Evolutionary conservation across 164 flowering plant genomes (phyloP).

Genomic region (Stephania japonica): DNA sequence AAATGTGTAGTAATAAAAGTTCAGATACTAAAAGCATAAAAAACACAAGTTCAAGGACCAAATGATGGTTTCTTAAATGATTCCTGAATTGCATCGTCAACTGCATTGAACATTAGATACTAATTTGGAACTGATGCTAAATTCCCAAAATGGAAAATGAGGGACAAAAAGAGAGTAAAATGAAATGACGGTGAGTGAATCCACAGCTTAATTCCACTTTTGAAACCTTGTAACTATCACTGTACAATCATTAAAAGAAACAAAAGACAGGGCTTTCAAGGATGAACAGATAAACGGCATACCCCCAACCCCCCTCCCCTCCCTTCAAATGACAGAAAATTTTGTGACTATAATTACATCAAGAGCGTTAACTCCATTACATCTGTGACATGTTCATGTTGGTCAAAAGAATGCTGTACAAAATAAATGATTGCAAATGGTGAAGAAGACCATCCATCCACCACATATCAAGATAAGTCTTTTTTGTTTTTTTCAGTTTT

Average conservation of each 20-base stretch:
- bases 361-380: neutral
- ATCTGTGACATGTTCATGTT: conserved; percentile 1
- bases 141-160: too few relatives aligned
- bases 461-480: neutral
- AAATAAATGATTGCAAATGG: conserved; percentile 28
- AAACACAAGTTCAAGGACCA: too few relatives aligned
- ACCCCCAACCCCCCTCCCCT: too few relatives aligned
- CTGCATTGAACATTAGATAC: too few relatives aligned
- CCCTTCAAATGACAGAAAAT: neutral
- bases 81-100: too few relatives aligned
- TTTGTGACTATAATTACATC: neutral
- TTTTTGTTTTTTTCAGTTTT: neutral
- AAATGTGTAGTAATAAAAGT: too few relatives aligned
- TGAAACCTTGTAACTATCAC: neutral
- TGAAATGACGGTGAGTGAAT: neutral
- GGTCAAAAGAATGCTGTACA: conserved; percentile 63
- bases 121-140: too few relatives aligned
- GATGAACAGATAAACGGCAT: neutral
- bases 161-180: too few relatives aligned
- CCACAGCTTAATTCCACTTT: neutral
- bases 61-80: too few relatives aligned
- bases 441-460: neutral
- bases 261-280: neutral
- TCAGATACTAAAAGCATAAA: too few relatives aligned
- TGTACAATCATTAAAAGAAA: neutral